Conservation (phyloP, 2,329 filamentous ascomycete species). For the Akanthomyces lecanii region DNA sequence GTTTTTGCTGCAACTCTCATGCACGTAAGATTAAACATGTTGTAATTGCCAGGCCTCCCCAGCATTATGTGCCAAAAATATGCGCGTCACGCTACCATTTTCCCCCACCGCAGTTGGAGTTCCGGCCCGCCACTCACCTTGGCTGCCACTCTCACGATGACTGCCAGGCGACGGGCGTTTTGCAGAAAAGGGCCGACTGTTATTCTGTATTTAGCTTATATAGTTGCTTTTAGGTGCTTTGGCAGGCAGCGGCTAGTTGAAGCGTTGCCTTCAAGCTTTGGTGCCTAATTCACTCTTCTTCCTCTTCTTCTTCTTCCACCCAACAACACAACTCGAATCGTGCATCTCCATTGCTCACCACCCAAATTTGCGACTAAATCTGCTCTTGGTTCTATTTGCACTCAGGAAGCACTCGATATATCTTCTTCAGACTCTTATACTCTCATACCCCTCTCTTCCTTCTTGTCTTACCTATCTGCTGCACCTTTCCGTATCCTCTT, state of each 20-base stretch:
- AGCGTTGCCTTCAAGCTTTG: neutral
- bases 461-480: slow-evolving; percentile 6
- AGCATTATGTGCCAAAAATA: slow-evolving; percentile 12
- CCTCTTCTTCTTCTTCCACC: neutral
- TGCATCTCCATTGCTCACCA: slow-evolving; percentile 10
- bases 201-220: neutral
- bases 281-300: slow-evolving; percentile 9
- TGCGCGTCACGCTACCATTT: neutral
- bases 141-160: neutral
- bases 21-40: slow-evolving; percentile 1
- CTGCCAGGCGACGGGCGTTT: neutral
- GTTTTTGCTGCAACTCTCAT: neutral
- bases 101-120: neutral
- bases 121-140: slow-evolving; percentile 1
- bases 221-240: neutral
- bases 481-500: slow-evolving; percentile 1
- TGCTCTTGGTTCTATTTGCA: neutral
- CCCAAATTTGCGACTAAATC: neutral
- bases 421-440: neutral
- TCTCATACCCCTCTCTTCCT: neutral
- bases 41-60: neutral
- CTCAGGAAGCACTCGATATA: neutral
- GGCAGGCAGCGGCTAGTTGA: neutral
- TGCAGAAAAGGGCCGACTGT: slow-evolving; percentile 4
- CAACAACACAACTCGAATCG: neutral